Evolutionary conservation across 2,329 filamentous ascomycete genomes (phyloP).

Genomic region (Arthroderma uncinatum): DNA sequence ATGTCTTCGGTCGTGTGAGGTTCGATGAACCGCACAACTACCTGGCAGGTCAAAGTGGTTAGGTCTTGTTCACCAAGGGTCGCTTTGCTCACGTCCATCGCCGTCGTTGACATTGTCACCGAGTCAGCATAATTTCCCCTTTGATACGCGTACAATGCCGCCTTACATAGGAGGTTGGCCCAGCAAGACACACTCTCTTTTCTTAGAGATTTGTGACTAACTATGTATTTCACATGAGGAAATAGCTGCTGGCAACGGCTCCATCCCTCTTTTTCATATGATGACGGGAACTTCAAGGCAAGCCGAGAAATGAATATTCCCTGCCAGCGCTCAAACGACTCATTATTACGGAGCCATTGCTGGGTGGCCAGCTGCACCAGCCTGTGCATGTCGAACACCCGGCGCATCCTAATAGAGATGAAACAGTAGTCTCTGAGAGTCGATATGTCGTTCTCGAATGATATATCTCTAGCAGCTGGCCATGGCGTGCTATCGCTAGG

Average conservation of each 20-base stretch:
- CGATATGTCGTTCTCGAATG: slow-evolving; percentile 18
- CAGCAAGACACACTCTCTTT: not conserved
- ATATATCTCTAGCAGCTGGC: not conserved
- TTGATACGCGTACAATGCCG: not conserved
- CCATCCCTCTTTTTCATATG: slow-evolving; percentile 18
- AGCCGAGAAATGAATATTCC: not conserved
- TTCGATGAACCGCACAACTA: not conserved
- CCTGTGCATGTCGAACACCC: slow-evolving; percentile 20
- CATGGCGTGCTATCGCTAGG: slow-evolving; percentile 11
- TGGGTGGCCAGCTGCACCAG: slow-evolving; percentile 21
- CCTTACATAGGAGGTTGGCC: not conserved
- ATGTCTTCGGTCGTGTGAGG: not conserved
- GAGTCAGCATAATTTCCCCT: not conserved
- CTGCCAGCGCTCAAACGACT: not conserved
- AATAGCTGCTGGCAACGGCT: slow-evolving; percentile 17
- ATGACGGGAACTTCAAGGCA: not conserved
- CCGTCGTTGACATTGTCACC: not conserved
- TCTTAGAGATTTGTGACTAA: slow-evolving; percentile 10
- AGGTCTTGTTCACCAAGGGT: not conserved
- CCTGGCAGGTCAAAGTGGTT: not conserved
- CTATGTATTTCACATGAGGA: slow-evolving; percentile 19
- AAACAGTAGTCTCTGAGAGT: slow-evolving; percentile 19
- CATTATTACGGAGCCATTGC: slow-evolving; percentile 17
- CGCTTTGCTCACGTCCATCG: not conserved
- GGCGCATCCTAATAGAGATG: slow-evolving; percentile 9